Percentiles rank a stretch among this genome's conserved stretches.
These are phyloP conservation scores for Penicillium sp. DNA, from an alignment of 2,329 filamentous ascomycete genomes.

Conservation along the genomic window DNA sequence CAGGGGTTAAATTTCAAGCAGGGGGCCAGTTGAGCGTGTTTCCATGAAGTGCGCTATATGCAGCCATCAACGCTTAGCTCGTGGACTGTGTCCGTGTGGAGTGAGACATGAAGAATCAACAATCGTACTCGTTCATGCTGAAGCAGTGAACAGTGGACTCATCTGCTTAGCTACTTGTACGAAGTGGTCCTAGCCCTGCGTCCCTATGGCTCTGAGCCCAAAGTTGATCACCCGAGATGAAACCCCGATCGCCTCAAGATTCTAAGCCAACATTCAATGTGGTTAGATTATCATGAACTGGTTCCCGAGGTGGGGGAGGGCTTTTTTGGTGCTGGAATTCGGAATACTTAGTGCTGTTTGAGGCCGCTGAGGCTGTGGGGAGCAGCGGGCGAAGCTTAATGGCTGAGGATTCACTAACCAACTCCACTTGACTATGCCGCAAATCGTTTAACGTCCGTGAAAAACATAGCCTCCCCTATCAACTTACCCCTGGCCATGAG, in stretches of 20 bases:
- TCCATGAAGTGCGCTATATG: not conserved
- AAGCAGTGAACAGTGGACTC: not conserved
- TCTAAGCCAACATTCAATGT: not conserved
- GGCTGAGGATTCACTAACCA: not conserved
- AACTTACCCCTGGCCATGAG: not conserved
- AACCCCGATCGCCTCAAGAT: slow-evolving; percentile 21
- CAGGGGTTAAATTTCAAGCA: not conserved
- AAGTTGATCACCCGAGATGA: slow-evolving; percentile 4
- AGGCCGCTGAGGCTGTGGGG: slow-evolving; percentile 17
- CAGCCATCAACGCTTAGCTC: not conserved
- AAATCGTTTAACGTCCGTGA: not conserved
- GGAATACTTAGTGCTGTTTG: slow-evolving; percentile 12
- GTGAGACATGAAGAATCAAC: slow-evolving; percentile 5
- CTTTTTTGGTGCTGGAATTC: not conserved
- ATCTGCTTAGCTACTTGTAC: not conserved
- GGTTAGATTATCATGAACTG: slow-evolving; percentile 13
- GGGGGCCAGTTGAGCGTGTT: not conserved
- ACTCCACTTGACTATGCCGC: not conserved
- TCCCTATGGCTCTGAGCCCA: slow-evolving; percentile 8
- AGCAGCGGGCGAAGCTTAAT: not conserved
- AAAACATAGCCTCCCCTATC: not conserved
- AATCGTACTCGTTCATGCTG: not conserved
- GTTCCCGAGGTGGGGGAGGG: slow-evolving; percentile 7
- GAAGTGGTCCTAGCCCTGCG: not conserved
- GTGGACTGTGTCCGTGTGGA: slow-evolving; percentile 3